Evolutionary conservation across 805 yeast genomes (phyloP), one percentile per base, ranked within the genome.

Genomic region (Cyberlindnera japonica): DNA sequence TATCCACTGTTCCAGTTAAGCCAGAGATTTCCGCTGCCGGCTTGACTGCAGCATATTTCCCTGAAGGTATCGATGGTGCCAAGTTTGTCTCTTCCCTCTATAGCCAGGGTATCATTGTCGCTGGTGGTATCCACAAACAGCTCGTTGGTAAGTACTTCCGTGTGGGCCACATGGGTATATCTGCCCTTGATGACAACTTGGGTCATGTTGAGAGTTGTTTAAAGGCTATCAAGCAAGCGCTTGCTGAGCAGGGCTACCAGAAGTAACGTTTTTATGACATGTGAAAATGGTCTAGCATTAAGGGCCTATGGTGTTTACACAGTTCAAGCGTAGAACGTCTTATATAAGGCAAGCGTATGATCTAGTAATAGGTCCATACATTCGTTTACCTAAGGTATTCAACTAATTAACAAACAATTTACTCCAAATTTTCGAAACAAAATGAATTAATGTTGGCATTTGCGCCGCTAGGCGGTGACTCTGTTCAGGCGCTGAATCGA

Each of bases 161-260:
- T 65, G 80, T 90, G 44, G 98, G 98, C 25, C 98, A 90, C 67
- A 91, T 91, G 98, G 96, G 97, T 48, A 81, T 79, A 44, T 74
- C 89, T 34, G 85, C 81, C 11, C 65, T 76, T 43, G 78, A 80
- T 51, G 70, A 65, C 27, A 63, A 67, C 40, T 67, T 77, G 45
- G 71, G 72, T 24, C 84, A 82, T 58, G 61, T 81, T 21, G 76
- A 73, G 42, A 59, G 60, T 40, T 75, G 75, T 28, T 66, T 71
- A 44, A 58, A 63, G 22, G 74, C 73, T 20, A 65, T 79, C 41
- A 68, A 70, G 47, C 65, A 63, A 34, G 55, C 75, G 14, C 59
- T 72, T 45, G 53, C 42, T 19, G 71, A 69, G 43, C 54, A 68
- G 35, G 69, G 70, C 19, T 64, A 63, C 51, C 19, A 14, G 30